phyloP scores from a whole-genome alignment of 805 yeast genomes.

The Ogataea pignaliae region DNA sequence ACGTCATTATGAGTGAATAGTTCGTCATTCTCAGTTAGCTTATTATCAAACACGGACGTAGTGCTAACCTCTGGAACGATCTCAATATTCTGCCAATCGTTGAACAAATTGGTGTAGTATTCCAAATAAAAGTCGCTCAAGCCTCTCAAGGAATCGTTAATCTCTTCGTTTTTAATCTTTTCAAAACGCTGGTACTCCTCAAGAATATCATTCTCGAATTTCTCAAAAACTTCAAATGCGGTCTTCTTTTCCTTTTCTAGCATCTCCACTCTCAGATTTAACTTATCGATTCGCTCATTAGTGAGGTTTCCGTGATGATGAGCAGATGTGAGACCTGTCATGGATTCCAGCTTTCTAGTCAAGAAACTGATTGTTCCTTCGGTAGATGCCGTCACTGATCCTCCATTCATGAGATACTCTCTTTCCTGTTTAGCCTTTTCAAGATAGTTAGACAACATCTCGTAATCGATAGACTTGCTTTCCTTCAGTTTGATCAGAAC shows the following conservation, averaged over 20 bases:
- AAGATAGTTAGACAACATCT: constrained; percentile 76
- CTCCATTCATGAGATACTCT: constrained; percentile 30
- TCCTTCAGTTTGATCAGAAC: constrained; percentile 78
- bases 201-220: constrained; percentile 42
- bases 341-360: constrained; percentile 46
- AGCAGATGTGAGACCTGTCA: constrained; percentile 36
- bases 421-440: constrained; percentile 67
- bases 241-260: constrained; percentile 41
- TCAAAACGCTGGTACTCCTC: constrained; percentile 67
- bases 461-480: constrained; percentile 86
- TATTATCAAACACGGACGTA: constrained; percentile 10
- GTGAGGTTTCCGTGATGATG: constrained; percentile 39
- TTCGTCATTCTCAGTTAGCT: constrained; percentile 20
- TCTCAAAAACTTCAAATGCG: constrained; percentile 42
- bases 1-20: constrained; percentile 25
- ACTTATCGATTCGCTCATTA: constrained; percentile 38
- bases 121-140: constrained; percentile 73
- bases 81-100: constrained; percentile 56
- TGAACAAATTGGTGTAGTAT: constrained; percentile 64
- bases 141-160: constrained; percentile 64
- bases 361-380: constrained; percentile 33
- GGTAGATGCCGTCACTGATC: constrained; percentile 31
- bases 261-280: constrained; percentile 34
- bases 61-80: constrained; percentile 1
- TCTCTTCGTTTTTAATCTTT: constrained; percentile 69